phyloP scores from a whole-genome alignment of 495 filamentous ascomycete species.

The Lasiosphaeriaceae sp. region DNA sequence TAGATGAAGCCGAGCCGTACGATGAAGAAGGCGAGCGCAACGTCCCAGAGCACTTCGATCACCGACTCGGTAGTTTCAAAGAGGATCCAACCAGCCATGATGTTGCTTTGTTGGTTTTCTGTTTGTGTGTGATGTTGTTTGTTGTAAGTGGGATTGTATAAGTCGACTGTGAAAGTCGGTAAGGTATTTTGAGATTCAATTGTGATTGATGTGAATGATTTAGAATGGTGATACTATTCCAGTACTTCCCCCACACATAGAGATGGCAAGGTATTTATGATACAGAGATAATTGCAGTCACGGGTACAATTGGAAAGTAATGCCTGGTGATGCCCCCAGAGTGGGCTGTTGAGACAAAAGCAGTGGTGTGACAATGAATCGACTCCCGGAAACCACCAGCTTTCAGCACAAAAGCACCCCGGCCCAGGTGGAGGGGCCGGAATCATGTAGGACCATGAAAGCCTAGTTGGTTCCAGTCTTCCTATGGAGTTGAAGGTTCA shows the following conservation, averaged over 20 bases:
- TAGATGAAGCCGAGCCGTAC: slow-evolving; percentile 25
- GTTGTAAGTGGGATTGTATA: not conserved
- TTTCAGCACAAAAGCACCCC: not conserved
- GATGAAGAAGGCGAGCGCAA: slow-evolving; percentile 30
- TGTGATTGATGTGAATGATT: not conserved
- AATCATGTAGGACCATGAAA: not conserved
- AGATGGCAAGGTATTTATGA: not conserved
- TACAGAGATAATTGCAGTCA: not conserved
- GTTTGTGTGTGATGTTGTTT: slow-evolving; percentile 2
- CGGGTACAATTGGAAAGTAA: not conserved
- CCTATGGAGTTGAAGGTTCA: no score
- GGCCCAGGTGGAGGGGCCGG: not conserved
- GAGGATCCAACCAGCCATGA: slow-evolving; percentile 8
- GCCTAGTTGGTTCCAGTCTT: not conserved
- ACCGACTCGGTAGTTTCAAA: slow-evolving; percentile 28
- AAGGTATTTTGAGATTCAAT: not conserved
- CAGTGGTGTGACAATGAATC: slow-evolving; percentile 2
- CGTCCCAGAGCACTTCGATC: slow-evolving; percentile 34
- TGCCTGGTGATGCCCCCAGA: not conserved
- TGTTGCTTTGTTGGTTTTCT: slow-evolving; percentile 4
- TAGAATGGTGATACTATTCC: not conserved
- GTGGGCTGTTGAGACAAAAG: not conserved
- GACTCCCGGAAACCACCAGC: not conserved
- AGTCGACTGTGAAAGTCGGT: no score
- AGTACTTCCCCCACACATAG: not conserved